Conservation (phyloP, 1,284 basidiomycete genomes). For the Porogramme epimiltina region DNA sequence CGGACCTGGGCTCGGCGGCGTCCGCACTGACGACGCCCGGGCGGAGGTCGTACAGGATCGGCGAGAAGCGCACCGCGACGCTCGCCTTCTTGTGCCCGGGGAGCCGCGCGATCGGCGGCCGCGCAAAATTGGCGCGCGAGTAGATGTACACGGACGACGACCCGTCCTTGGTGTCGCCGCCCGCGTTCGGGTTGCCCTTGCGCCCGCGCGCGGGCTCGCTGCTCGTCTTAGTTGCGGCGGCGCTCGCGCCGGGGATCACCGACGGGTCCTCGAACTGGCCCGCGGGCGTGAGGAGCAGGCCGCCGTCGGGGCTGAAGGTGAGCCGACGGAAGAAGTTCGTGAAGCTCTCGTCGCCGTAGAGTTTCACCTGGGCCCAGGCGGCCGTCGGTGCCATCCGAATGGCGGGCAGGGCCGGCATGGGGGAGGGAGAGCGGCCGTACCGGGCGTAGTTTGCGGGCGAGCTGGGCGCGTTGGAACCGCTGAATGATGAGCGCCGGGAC, state of each 20-base stretch:
- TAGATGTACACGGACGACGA: conserved; percentile 89
- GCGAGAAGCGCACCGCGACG: conserved; percentile 92
- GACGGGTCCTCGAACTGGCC: conserved; percentile 94
- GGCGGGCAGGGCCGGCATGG: conserved; percentile 87
- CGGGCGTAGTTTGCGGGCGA: conserved; percentile 69
- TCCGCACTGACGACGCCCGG: conserved; percentile 50
- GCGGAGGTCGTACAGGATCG: conserved; percentile 89
- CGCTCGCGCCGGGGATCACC: conserved; percentile 46
- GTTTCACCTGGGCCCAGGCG: conserved; percentile 56
- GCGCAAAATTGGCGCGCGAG: conserved; percentile 89
- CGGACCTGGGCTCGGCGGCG: conserved; percentile 48
- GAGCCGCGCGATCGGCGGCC: conserved; percentile 90
- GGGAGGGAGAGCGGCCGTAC: conserved; percentile 85
- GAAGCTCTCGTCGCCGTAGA: conserved; percentile 96
- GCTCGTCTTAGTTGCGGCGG: conserved; percentile 38
- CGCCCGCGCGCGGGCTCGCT: conserved; percentile 42
- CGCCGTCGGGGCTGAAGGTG: conserved; percentile 94
- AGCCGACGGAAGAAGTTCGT: conserved; percentile 96
- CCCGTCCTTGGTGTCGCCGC: conserved; percentile 28
- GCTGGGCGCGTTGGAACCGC: conserved; percentile 74
- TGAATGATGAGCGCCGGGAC: conserved; percentile 88
- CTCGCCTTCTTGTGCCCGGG: conserved; percentile 97
- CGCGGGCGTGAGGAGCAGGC: conserved; percentile 90
- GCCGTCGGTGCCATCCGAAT: conserved; percentile 64
- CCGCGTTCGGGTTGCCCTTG: conserved; percentile 47